Evolutionary conservation across 768 basidiomycete species (phyloP).

Genomic region (Mycena maculata): DNA sequence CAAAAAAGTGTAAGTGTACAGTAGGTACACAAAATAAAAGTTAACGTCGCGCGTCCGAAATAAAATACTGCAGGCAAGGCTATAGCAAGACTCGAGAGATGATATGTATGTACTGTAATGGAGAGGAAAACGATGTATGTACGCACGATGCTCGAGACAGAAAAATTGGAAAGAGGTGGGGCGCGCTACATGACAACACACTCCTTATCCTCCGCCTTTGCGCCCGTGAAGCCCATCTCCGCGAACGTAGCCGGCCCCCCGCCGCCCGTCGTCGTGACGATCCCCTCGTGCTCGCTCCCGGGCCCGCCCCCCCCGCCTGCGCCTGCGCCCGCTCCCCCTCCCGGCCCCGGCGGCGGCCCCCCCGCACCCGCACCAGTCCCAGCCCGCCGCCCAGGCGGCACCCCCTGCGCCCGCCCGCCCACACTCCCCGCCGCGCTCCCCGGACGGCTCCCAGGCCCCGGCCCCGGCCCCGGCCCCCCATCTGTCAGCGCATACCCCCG

Average conservation of each 20-base stretch:
- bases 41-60: too few relatives aligned
- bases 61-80: too few relatives aligned
- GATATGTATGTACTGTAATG: too few relatives aligned
- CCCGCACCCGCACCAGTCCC: constrained; percentile 23
- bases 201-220: constrained; percentile 82
- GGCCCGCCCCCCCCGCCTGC: not conserved
- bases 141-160: too few relatives aligned
- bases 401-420: constrained; percentile 32
- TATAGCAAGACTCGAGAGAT: too few relatives aligned
- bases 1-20: too few relatives aligned
- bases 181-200: constrained; percentile 92
- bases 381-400: constrained; percentile 30
- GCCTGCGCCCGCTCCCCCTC: constrained; percentile 14
- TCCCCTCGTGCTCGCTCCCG: constrained; percentile 17
- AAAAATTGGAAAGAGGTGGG: too few relatives aligned
- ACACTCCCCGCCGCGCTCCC: constrained; percentile 33
- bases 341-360: constrained; percentile 24
- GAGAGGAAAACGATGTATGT: too few relatives aligned
- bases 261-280: constrained; percentile 21
- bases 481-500: constrained; percentile 31
- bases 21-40: too few relatives aligned
- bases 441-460: constrained; percentile 23
- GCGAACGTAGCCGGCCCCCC: constrained; percentile 81
- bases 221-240: constrained; percentile 91
- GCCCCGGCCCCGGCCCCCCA: constrained; percentile 20